phyloP scores from a whole-genome alignment of 2,329 filamentous ascomycete genomes.

The Lomentospora prolificans region DNA sequence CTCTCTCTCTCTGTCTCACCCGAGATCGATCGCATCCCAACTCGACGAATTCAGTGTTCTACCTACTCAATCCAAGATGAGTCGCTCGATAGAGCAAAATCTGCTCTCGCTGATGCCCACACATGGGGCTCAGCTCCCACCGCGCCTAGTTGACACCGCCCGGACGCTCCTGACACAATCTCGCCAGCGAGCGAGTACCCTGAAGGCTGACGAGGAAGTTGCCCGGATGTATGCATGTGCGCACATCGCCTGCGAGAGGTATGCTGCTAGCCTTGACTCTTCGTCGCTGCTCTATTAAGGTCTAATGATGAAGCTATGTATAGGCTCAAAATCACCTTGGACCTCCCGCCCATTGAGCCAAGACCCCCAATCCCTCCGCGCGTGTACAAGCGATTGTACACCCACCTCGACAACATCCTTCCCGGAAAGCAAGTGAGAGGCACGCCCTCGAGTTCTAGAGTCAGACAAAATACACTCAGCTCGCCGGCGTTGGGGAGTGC shows the following conservation, averaged over 20 bases:
- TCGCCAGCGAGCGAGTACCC: constrained; percentile 60
- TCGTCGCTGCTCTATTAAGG: no score
- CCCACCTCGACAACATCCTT: constrained; percentile 67
- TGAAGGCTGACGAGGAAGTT: constrained; percentile 81
- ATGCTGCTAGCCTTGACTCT: constrained; percentile 11
- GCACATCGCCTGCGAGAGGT: constrained; percentile 84
- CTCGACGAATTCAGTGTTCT: background rate
- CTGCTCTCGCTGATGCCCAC: constrained; percentile 67
- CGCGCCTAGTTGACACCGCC: constrained; percentile 61
- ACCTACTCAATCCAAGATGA: constrained; percentile 44
- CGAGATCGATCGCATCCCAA: no score
- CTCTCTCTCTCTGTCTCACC: no score
- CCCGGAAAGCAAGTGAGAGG: constrained; percentile 25
- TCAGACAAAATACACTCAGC: constrained; percentile 10
- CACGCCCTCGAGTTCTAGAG: constrained; percentile 25
- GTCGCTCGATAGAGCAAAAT: constrained; percentile 62
- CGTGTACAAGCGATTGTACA: constrained; percentile 76
- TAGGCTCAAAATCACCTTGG: constrained; percentile 65
- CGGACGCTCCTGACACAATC: constrained; percentile 71
- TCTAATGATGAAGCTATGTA: no score
- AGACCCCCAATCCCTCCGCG: constrained; percentile 69
- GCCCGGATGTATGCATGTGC: constrained; percentile 77
- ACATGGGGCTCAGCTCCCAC: constrained; percentile 55
- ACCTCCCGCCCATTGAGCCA: constrained; percentile 67
- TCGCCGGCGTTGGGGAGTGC: constrained; percentile 14